Conservation (phyloP, 306 rosid genomes). For the Arachis hypogaea region DNA sequence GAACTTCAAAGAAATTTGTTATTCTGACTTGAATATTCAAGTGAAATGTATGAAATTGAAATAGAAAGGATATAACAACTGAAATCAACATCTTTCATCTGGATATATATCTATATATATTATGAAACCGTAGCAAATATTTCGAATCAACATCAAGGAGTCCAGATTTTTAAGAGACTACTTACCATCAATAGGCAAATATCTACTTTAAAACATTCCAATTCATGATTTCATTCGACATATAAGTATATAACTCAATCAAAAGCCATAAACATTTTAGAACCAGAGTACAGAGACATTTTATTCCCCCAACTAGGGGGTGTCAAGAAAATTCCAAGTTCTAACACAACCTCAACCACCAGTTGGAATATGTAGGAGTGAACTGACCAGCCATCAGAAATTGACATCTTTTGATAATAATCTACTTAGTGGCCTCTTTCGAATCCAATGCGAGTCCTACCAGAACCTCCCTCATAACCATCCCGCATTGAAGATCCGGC, state of each 20-base stretch:
- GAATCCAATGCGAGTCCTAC: constrained; percentile 83
- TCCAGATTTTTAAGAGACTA: neutral
- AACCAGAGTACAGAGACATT: constrained; percentile 12
- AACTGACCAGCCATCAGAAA: neutral
- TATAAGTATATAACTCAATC: neutral
- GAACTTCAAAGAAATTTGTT: too few species aligned
- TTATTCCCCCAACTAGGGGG: constrained; percentile 10
- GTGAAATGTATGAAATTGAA: too few species aligned
- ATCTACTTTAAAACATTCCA: constrained; percentile 7
- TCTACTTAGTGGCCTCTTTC: constrained; percentile 69
- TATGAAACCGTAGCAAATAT: too few species aligned
- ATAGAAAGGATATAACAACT: too few species aligned
- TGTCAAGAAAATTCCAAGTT: neutral
- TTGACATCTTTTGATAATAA: neutral
- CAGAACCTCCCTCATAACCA: constrained; percentile 73
- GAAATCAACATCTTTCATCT: too few species aligned
- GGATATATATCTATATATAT: too few species aligned
- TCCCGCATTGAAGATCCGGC: constrained; percentile 86
- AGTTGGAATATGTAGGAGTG: neutral
- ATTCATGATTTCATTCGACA: constrained; percentile 2
- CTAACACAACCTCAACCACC: constrained; percentile 5
- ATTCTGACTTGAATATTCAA: too few species aligned
- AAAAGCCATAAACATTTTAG: constrained; percentile 24
- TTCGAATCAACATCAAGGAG: too few species aligned
- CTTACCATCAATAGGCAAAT: neutral